Conservation (phyloP, 2,329 filamentous ascomycete genomes). For the Trichoderma asperellum region DNA sequence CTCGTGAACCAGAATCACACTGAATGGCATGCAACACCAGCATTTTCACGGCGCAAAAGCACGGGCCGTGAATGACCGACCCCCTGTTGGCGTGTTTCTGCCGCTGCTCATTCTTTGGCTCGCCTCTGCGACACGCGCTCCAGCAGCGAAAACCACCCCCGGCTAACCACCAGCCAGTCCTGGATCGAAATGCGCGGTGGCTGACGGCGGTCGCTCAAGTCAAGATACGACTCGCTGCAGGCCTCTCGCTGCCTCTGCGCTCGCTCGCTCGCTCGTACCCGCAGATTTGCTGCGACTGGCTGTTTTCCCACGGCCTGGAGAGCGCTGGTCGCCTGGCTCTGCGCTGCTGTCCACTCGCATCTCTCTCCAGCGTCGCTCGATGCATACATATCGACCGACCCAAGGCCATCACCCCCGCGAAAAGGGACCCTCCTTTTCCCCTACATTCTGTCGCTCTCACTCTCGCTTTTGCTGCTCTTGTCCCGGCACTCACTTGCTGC, state of each 20-base stretch:
- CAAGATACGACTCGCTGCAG: background rate
- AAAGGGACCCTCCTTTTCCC: background rate
- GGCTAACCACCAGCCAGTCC: background rate
- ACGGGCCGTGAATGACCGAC: constrained; percentile 28
- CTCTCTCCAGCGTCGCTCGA: background rate
- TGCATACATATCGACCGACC: background rate
- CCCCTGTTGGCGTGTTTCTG: constrained; percentile 30
- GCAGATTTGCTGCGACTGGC: constrained; percentile 10
- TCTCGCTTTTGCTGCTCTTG: constrained; percentile 8
- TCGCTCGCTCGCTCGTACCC: background rate
- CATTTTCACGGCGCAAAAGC: constrained; percentile 20
- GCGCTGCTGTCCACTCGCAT: background rate
- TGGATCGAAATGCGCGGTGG: constrained; percentile 19
- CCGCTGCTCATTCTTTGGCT: constrained; percentile 29
- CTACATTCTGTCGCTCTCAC: background rate
- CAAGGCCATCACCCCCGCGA: constrained; percentile 12
- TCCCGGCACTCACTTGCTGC: background rate
- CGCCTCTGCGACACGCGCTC: constrained; percentile 31
- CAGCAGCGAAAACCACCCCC: background rate
- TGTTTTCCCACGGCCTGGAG: background rate
- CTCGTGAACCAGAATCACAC: background rate
- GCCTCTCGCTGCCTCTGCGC: background rate
- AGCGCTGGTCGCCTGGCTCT: background rate
- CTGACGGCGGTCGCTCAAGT: constrained; percentile 12
- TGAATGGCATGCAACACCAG: background rate